Percentiles rank a stretch among this genome's conserved stretches.
Conservation (phyloP, 106 monocot genomes). For the Dioscorea alata region DNA sequence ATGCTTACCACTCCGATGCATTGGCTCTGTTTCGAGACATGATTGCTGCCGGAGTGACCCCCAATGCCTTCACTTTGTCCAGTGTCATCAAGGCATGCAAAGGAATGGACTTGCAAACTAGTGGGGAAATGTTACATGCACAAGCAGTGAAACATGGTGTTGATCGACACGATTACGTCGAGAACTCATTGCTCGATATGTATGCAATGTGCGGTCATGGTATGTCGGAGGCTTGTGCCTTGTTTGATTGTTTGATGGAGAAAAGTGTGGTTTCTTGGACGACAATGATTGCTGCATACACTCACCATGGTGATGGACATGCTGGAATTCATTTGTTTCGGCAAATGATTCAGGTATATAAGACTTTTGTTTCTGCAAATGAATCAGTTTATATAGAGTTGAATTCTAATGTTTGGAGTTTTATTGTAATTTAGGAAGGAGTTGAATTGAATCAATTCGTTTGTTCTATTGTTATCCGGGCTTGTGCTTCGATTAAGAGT, state of each 20-base stretch:
- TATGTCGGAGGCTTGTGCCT: slow-evolving; percentile 17
- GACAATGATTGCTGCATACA: slow-evolving; percentile 51
- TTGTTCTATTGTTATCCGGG: slow-evolving; percentile 49
- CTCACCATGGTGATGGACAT: slow-evolving; percentile 22
- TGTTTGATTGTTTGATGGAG: slow-evolving; percentile 40
- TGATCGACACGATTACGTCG: slow-evolving; percentile 17
- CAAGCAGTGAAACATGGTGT: slow-evolving; percentile 34
- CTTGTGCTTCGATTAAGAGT: slow-evolving; percentile 28
- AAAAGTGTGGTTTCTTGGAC: slow-evolving; percentile 51
- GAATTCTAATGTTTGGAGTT: background rate
- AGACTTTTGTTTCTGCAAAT: too few species aligned
- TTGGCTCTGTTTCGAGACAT: slow-evolving; percentile 34
- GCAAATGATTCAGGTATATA: slow-evolving; percentile 32
- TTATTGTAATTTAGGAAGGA: slow-evolving; percentile 33
- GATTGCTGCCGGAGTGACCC: slow-evolving; percentile 17
- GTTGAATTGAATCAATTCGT: slow-evolving; percentile 37
- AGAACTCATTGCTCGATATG: slow-evolving; percentile 37
- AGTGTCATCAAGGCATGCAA: slow-evolving; percentile 35
- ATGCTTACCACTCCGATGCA: slow-evolving; percentile 17
- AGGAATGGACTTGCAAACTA: background rate
- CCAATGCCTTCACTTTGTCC: slow-evolving; percentile 58
- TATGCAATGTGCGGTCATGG: slow-evolving; percentile 20
- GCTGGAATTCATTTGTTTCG: slow-evolving; percentile 27
- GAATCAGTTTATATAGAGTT: too few species aligned
- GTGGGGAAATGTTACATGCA: slow-evolving; percentile 10